Evolutionary conservation across 768 basidiomycete species (phyloP), one percentile per base, ranked within the genome.

Genomic region (Porphyrellus cyaneotinctus): DNA sequence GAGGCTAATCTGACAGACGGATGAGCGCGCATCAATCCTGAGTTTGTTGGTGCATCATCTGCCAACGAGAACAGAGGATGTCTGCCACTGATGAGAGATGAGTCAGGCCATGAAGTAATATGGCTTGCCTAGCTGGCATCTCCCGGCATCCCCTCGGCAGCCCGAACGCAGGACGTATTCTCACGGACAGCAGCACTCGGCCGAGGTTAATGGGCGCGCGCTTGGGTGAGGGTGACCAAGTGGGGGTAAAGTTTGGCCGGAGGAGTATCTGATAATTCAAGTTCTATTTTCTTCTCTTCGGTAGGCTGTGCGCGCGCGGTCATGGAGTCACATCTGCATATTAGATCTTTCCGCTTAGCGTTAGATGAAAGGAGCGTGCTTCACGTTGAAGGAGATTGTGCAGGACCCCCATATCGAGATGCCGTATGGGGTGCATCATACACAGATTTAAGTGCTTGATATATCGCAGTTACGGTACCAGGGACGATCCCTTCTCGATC

Each of bases 401-500:
- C 48, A 58, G 56, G 59, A 47, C 44, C 57, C 52, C 57, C 54
- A 60, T 65, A 66, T 64, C 68, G 59, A 50, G 64, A 66, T 70
- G 67, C 67, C 67, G 67, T 69, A 70, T 58, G 55, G 53, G 59
- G 46, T 58, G 65, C 58, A 62, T 70, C 67, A 68, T 68, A 68
- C 53, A 38, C 64, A 64, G 64, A 70, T 70, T 66, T 64, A 58
- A 54, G 54, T 62, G 43, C 65, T 65, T 69, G 65, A 64, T 69
- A 64, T 70, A 69, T 69, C 54, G 41, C 35, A 18, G 28, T 69
- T 69, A 69, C 68, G 68, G 50, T 63, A 69, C 60, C 61, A 69
- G 69, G 69, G 68, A 64, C 70, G 68, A 69, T 69, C 69, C 61
- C 56, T 56, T 65, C 67, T 69, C 65, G 68, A 71, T 68, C 68